Percentiles rank a stretch among this genome's conserved stretches.
phyloP scores from a whole-genome alignment of 306 rosid genomes.

The Ormosia semicastrata region DNA sequence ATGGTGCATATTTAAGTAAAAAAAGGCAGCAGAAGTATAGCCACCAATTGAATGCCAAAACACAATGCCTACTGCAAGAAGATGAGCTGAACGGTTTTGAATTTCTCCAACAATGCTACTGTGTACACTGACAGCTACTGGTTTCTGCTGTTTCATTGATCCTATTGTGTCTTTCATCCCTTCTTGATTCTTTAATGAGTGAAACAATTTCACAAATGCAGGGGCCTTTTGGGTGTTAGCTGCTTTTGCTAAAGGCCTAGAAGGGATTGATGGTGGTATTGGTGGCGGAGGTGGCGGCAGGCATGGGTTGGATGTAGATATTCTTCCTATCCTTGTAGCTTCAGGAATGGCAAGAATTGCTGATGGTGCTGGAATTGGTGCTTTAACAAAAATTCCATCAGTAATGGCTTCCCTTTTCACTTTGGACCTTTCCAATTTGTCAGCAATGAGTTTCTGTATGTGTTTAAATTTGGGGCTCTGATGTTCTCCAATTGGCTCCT shows the following conservation, averaged over 20 bases:
- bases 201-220: slow-evolving; percentile 46
- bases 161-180: slow-evolving; percentile 48
- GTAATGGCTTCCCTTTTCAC: slow-evolving; percentile 40
- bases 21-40: background rate
- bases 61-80: slow-evolving; percentile 68
- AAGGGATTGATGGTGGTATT: slow-evolving; percentile 55
- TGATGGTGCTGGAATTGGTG: slow-evolving; percentile 36
- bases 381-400: slow-evolving; percentile 35
- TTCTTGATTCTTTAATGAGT: slow-evolving; percentile 57
- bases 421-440: slow-evolving; percentile 58
- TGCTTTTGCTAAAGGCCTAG: slow-evolving; percentile 40
- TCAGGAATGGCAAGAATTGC: slow-evolving; percentile 25
- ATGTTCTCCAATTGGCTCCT: slow-evolving; percentile 49
- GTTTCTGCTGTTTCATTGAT: slow-evolving; percentile 41
- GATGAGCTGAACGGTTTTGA: slow-evolving; percentile 92
- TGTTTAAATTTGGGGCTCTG: slow-evolving; percentile 61
- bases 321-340: slow-evolving; percentile 34
- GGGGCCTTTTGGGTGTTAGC: slow-evolving; percentile 54
- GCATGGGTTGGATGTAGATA: slow-evolving; percentile 37
- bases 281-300: slow-evolving; percentile 51
- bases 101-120: slow-evolving; percentile 93
- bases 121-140: slow-evolving; percentile 61
- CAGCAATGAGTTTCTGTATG: slow-evolving; percentile 75
- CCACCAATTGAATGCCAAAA: background rate
- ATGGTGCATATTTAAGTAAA: slow-evolving; percentile 10